Evolutionary conservation across 2,329 filamentous ascomycete species (phyloP).

Genomic region (Penicillium sp.): DNA sequence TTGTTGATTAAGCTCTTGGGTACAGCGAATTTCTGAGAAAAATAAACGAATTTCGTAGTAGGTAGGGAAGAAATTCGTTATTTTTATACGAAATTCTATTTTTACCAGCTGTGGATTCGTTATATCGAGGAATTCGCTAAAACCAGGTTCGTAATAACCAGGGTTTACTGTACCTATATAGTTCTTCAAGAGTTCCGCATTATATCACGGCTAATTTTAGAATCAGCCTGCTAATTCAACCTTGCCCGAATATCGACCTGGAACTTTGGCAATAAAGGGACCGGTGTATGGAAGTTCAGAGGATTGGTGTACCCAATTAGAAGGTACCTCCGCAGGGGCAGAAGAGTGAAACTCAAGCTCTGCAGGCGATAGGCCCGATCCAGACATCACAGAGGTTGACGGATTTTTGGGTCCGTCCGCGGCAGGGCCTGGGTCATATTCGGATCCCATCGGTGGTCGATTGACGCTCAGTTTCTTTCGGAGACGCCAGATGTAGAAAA

Average conservation of each 20-base stretch:
- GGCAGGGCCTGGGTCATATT: not conserved
- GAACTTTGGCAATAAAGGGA: not conserved
- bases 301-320: not conserved
- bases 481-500: not conserved
- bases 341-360: not conserved
- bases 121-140: too few species aligned
- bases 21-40: too few species aligned
- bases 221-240: not conserved
- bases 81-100: too few species aligned
- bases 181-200: too few species aligned
- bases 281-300: not conserved
- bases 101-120: too few species aligned
- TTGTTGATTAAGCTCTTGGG: too few species aligned
- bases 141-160: too few species aligned
- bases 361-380: not conserved
- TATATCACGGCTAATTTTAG: not conserved
- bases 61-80: too few species aligned
- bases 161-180: too few species aligned
- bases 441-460: not conserved
- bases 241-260: not conserved
- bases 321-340: not conserved
- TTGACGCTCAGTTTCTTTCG: not conserved
- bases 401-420: not conserved
- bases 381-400: not conserved
- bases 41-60: too few species aligned